Evolutionary conservation across 148 eudicot species (phyloP).

Genomic region (Pharnaceum exiguum): DNA sequence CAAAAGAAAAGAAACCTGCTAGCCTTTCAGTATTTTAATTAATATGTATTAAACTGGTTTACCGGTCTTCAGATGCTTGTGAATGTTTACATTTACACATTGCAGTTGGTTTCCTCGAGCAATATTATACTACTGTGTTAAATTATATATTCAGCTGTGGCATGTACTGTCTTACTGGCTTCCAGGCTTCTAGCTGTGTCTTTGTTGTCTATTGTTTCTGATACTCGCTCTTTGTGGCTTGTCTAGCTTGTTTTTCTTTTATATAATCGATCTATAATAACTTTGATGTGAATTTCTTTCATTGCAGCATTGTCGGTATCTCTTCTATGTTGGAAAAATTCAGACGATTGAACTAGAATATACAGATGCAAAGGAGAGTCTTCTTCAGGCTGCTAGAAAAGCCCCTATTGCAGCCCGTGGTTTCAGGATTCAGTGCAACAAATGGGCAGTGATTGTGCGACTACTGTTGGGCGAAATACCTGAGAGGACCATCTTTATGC

Average conservation of each 20-base stretch:
- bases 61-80: too few relatives aligned
- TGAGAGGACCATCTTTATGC: slow-evolving; percentile 94
- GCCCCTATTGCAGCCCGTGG: slow-evolving; percentile 96
- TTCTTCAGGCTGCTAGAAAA: slow-evolving; percentile 95
- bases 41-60: too few relatives aligned
- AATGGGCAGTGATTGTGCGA: slow-evolving; percentile 94
- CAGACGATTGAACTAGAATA: slow-evolving; percentile 94
- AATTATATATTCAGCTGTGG: too few relatives aligned
- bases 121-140: too few relatives aligned
- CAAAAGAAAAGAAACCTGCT: too few relatives aligned
- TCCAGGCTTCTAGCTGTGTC: too few relatives aligned
- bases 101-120: too few relatives aligned
- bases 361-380: slow-evolving; percentile 94
- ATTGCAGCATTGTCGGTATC: slow-evolving; percentile 83
- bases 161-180: too few relatives aligned
- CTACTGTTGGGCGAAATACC: slow-evolving; percentile 90
- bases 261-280: neutral
- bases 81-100: too few relatives aligned
- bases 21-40: too few relatives aligned
- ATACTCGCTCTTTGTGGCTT: neutral
- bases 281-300: neutral
- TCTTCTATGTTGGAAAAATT: slow-evolving; percentile 92
- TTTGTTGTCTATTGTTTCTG: too few relatives aligned
- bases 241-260: neutral
- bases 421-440: slow-evolving; percentile 89